Base-by-base conservation (phyloP, 768 basidiomycete genomes). In the Suillus variegatus region DNA sequence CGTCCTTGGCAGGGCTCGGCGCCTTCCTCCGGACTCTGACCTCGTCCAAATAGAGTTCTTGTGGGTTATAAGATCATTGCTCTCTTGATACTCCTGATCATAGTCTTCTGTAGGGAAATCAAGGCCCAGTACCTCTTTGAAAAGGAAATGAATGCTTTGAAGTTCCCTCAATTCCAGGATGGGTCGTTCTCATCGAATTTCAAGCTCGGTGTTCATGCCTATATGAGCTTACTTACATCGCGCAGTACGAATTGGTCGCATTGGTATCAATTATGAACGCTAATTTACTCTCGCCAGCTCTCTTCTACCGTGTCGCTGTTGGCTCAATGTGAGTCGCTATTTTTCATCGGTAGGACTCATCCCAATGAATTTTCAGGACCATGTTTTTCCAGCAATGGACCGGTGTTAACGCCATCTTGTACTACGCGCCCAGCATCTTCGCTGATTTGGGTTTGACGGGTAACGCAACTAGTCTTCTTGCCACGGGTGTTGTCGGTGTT, bases 381-480 rank as follows among this genome's bases (percentile, higher is more conserved):
- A 94, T 89, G 90, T 89, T 88, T 79, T 92, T 90, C 81, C 91
- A 92, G 73, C 91, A 92, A 76, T 92, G 90, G 90, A 91, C 90
- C 38, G 92, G 91, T 66, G 82, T 91, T 70, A 91, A 91, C 68
- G 88, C 86, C 7, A 88, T 91, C 68, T 77, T 92, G 60, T 92
- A 92, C 79, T 92, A 92, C 69, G 90, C 91, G 0, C 91, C 88
- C 3, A 82, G 77, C 47, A 92, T 93, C 65, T 93, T 93, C 80
- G 56, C 79, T 51, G 69, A 73, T 18, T 82, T 93, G 44, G 85
- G 88, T 56, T 76, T 92, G 41, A 81, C 80, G 2, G 89, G 89
- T 3, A 89, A 85, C 66, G 81, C 89, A 1, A 84, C 82, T 44
- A 84, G 83, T 3, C 78, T 87, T 0, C 78, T 87, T 38, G 86